Evolutionary conservation across 1,284 basidiomycete species (phyloP).

Genomic region (Meira nashicola): DNA sequence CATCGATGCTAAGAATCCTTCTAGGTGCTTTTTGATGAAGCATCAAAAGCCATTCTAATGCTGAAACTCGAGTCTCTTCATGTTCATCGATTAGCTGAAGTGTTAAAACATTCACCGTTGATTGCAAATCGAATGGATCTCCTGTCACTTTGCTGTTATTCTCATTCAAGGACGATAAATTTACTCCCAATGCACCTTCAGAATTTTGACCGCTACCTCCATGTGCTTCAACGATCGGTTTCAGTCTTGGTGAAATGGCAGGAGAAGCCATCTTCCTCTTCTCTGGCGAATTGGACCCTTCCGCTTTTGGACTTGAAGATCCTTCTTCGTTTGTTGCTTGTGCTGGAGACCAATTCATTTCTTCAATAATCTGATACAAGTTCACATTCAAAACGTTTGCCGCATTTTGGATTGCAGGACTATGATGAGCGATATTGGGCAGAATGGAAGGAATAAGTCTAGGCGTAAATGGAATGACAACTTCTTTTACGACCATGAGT

Average conservation of each 20-base stretch:
- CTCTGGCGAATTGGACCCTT: not conserved
- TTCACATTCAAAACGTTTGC: constrained; percentile 82
- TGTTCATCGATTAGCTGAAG: constrained; percentile 92
- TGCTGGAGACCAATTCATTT: constrained; percentile 29
- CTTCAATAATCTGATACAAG: constrained; percentile 78
- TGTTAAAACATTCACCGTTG: constrained; percentile 85
- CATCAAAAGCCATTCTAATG: constrained; percentile 97
- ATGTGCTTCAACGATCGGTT: not conserved
- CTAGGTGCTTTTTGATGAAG: constrained; percentile 93
- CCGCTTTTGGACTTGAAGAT: not conserved
- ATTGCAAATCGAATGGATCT: constrained; percentile 86
- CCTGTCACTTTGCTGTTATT: constrained; percentile 20
- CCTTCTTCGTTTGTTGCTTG: not conserved
- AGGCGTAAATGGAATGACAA: constrained; percentile 90
- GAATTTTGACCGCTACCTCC: not conserved
- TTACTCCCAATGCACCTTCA: not conserved
- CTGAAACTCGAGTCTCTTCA: constrained; percentile 90
- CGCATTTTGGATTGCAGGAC: constrained; percentile 77
- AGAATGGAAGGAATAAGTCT: constrained; percentile 85
- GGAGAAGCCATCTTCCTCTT: not conserved
- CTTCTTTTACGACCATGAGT: constrained; percentile 77
- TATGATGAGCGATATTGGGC: constrained; percentile 88
- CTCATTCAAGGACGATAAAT: not conserved
- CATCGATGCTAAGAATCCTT: constrained; percentile 94
- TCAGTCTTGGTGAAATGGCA: not conserved